Percentiles rank a stretch among this genome's conserved stretches.
Conservation (phyloP, 2,329 filamentous ascomycete species). For the Zymoseptoria brevis region DNA sequence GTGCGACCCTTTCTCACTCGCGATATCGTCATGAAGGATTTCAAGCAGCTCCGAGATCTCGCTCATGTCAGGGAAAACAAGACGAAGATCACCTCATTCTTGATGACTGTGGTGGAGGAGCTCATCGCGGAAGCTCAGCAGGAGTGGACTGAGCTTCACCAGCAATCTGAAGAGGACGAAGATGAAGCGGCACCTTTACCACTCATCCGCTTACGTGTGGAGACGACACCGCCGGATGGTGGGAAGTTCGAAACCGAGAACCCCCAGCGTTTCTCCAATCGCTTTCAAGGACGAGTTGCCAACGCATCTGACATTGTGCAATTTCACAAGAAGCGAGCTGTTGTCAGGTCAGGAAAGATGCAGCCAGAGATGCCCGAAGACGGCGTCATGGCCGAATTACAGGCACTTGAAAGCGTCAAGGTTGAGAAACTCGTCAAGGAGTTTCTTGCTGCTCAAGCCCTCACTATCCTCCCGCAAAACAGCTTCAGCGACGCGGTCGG, state of each 20-base stretch:
- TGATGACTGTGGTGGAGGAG: constrained; percentile 72
- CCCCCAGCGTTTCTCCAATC: constrained; percentile 88
- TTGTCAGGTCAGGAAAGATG: constrained; percentile 39
- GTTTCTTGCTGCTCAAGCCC: constrained; percentile 75
- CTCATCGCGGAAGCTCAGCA: constrained; percentile 78
- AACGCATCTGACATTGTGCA: constrained; percentile 91
- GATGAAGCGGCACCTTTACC: constrained; percentile 63
- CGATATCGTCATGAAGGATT: constrained; percentile 69
- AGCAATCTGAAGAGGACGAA: constrained; percentile 39
- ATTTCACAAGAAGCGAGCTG: constrained; percentile 77
- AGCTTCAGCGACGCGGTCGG: constrained; percentile 87
- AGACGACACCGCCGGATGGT: constrained; percentile 77
- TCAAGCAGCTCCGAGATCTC: constrained; percentile 67
- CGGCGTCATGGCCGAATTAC: constrained; percentile 51
- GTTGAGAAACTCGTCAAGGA: constrained; percentile 85
- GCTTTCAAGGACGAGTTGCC: constrained; percentile 82
- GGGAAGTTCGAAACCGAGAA: constrained; percentile 88
- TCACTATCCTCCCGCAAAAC: constrained; percentile 88
- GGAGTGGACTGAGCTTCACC: constrained; percentile 75
- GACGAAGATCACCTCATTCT: constrained; percentile 65
- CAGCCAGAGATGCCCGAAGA: constrained; percentile 56
- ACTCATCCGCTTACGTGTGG: constrained; percentile 80
- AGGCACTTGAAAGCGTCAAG: constrained; percentile 62
- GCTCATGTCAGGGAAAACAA: constrained; percentile 78
- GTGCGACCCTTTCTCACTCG: constrained; percentile 85